Base-by-base conservation (phyloP, 306 rosid species). In the Quercus parvula region DNA sequence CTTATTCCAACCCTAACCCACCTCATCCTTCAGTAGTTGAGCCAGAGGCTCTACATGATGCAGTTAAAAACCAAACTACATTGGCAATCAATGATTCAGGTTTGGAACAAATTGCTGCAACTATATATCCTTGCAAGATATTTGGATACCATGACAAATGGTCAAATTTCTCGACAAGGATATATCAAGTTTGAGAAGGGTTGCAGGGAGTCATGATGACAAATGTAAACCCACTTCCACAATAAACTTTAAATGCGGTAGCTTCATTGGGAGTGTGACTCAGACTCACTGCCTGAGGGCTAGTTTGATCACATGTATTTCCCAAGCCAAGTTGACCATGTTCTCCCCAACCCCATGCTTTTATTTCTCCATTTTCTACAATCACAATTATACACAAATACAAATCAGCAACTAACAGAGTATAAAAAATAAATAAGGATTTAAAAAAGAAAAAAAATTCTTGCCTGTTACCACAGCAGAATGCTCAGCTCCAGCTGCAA, bases 331-430 rank as follows among this genome's bases (percentile, higher is more conserved):
- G 99, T 88, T 95, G 98, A 77, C 98, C 98, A 55, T 95, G 94
- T 86, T 92, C 98, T 56, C 98, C 99, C 98, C 99, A 95, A 73
- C 98, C 99, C 99, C 99, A 95, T 67, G 96, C 83, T 84, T 82
- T 95, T 61, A 87, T 54, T 72, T 79, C 92, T 77, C 91, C 90
- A 52, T 86, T 82, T 77, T 82, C 96, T 90, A 81, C 81, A 62
- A 52, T 70, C 74, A 38, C 31, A 33, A 59, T 24, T 18, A 56
- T 49, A 55, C 6, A 20, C 70, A 74, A 27, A 70, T 0, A 1
- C 14, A 5, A 46, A 44, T 75, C 80, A 84, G 38, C 5, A 70
- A 13, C 18, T 25, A 51, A 64, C 46, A 15, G 2, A 58, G 24
- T 56, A 13, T 28, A 76, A 12, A 22, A 52, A 51, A 31, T 78